Conservation (phyloP, 129 eudicot genomes). For the Flaveria linearis region DNA sequence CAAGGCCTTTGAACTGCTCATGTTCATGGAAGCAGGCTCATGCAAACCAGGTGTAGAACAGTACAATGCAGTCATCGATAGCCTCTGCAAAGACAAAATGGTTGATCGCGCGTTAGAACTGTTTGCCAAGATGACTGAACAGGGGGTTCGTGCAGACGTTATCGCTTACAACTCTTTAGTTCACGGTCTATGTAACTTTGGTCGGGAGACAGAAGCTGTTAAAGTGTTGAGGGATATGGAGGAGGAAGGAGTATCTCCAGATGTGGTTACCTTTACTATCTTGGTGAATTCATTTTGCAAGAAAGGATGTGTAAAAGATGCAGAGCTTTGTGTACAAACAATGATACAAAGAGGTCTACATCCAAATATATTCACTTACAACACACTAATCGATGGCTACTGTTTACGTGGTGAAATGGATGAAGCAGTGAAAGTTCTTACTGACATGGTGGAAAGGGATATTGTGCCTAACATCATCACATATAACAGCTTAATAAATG, state of each 20-base stretch:
- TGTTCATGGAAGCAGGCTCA: conserved; percentile 21
- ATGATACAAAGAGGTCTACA: conserved; percentile 25
- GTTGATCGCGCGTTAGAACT: background rate
- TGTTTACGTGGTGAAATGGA: conserved; percentile 39
- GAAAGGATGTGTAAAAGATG: conserved; percentile 31
- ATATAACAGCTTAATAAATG: conserved; percentile 36
- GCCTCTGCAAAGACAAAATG: conserved; percentile 33
- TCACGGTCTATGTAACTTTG: conserved; percentile 6
- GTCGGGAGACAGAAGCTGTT: conserved; percentile 16
- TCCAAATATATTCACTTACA: conserved; percentile 32
- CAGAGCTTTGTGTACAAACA: conserved; percentile 9
- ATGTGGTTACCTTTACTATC: background rate
- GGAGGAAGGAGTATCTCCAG: background rate
- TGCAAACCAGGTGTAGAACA: conserved; percentile 22
- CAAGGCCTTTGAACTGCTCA: conserved; percentile 42
- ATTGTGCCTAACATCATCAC: conserved; percentile 31
- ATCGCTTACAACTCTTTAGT: conserved; percentile 44
- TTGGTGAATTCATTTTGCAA: conserved; percentile 21
- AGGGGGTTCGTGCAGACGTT: conserved; percentile 36
- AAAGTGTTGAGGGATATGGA: conserved; percentile 1
- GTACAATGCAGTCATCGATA: conserved; percentile 31
- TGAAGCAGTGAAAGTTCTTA: conserved; percentile 28
- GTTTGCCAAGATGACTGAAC: background rate
- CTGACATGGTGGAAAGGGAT: conserved; percentile 22
- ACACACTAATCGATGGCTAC: conserved; percentile 38